Evolutionary conservation across 768 basidiomycete genomes (phyloP).

Genomic region (Boletales sp.): DNA sequence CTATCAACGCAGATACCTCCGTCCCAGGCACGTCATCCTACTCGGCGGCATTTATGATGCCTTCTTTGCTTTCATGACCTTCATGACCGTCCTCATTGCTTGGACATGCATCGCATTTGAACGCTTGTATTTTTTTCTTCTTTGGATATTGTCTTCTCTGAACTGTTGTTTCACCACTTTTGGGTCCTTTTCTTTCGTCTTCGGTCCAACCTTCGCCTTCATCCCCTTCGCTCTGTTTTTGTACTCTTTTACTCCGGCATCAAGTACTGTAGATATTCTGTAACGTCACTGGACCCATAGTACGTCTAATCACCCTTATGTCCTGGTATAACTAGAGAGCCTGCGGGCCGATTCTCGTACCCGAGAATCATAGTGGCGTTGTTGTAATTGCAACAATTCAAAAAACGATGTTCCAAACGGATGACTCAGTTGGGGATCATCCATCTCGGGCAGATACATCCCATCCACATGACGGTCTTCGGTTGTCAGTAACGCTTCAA

Average conservation of each 20-base stretch:
- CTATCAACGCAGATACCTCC: constrained; percentile 29
- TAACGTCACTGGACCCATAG: constrained; percentile 26
- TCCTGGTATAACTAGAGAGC: constrained; percentile 45
- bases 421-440: constrained; percentile 83
- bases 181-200: constrained; percentile 8
- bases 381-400: constrained; percentile 69
- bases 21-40: constrained; percentile 23
- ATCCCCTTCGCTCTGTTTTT: constrained; percentile 13
- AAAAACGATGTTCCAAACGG: constrained; percentile 84
- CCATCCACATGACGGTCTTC: constrained; percentile 86
- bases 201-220: constrained; percentile 19
- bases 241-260: constrained; percentile 18
- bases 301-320: constrained; percentile 30
- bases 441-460: constrained; percentile 77
- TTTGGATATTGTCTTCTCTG: constrained; percentile 30
- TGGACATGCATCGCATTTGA: constrained; percentile 20
- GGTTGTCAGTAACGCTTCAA: constrained; percentile 82
- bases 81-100: constrained; percentile 22
- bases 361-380: constrained; percentile 59
- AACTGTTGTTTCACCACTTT: constrained; percentile 16
- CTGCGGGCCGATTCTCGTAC: constrained; percentile 66
- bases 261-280: constrained; percentile 33
- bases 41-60: constrained; percentile 29
- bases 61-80: constrained; percentile 32
- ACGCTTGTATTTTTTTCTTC: constrained; percentile 17